Evolutionary conservation across 1,139 yeast genomes (phyloP), one percentile per base, ranked within the genome.

Genomic region (Suhomyces chickasaworum): DNA sequence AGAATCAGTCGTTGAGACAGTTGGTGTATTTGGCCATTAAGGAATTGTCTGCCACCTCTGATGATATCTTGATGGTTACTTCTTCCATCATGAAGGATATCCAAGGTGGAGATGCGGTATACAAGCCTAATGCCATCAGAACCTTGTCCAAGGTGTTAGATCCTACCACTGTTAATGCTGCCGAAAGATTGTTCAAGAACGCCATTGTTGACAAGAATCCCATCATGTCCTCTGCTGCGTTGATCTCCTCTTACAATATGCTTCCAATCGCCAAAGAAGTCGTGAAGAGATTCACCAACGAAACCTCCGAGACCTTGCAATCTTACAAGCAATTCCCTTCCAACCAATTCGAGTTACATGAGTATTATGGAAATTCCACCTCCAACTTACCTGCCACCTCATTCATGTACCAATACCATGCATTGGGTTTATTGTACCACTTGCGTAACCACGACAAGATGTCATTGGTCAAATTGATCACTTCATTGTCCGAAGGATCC

Each of bases 51-150:
- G 71, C 84, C 15, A 81, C 87, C 47, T 89, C 97, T 15, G 90
- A 89, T 58, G 97, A 93, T 69, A 89, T 89, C 46, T 81, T 93
- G 68, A 95, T 93, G 98, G 97, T 93, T 29, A 93, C 99, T 27
- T 89, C 97, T 7, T 89, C 97, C 17, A 91, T 93, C 61, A 95
- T 93, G 97, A 91, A 91, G 72, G 99, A 93, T 70, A 89, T 93
- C 49, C 97, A 95, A 70, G 84, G 86, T 50, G 91, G 91, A 54
- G 96, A 89, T 53, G 76, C 83, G 53, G 75, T 90, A 49, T 90
- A 86, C 69, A 89, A 91, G 64, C 97, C 99, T 47, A 87, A 93
- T 65, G 98, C 99, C 27, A 87, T 93, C 56, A 83, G 99, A 64
- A 88, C 99, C 0, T 78, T 93, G 58, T 83, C 91, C 17, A 81